Conservation (phyloP, 768 basidiomycete species). For the Amanita pallidorosea region DNA sequence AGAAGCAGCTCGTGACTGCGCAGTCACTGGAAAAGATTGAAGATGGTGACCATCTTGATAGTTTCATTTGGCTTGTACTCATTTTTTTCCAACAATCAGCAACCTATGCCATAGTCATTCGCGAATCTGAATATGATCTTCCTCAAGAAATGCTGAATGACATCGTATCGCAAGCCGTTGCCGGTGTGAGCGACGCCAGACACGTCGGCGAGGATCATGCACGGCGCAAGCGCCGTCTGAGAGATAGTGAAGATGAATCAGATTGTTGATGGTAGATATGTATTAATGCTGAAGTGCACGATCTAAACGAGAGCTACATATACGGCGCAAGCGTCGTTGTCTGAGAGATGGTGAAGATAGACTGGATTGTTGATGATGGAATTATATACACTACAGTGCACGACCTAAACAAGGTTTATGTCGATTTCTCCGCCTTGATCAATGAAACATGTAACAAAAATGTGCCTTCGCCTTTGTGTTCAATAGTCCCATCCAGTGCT, state of each 20-base stretch:
- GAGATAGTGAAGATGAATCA: neutral
- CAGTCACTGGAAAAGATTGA: conserved; percentile 95
- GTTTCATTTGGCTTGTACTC: neutral
- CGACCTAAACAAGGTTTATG: neutral
- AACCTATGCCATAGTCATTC: conserved; percentile 61
- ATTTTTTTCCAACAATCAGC: conserved; percentile 29
- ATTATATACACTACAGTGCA: too few relatives aligned
- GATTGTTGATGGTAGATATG: neutral
- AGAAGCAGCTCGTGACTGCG: conserved; percentile 80
- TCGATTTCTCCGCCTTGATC: conserved; percentile 2
- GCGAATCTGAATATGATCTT: conserved; percentile 65
- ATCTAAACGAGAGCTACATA: neutral
- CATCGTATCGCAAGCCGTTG: conserved; percentile 43
- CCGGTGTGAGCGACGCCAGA: conserved; percentile 14
- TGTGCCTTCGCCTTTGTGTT: neutral
- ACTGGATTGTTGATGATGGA: neutral
- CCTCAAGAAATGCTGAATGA: conserved; percentile 60
- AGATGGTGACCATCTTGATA: conserved; percentile 45
- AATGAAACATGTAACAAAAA: neutral
- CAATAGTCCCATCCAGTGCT: neutral
- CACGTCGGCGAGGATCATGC: conserved; percentile 5
- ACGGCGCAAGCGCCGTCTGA: conserved; percentile 3
- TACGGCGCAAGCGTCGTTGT: conserved; percentile 5
- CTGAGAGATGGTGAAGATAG: neutral
- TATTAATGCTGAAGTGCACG: too few relatives aligned